Evolutionary conservation across 805 yeast species (phyloP), one percentile per base, ranked within the genome.

Genomic region (Brettanomyces naardenensis): DNA sequence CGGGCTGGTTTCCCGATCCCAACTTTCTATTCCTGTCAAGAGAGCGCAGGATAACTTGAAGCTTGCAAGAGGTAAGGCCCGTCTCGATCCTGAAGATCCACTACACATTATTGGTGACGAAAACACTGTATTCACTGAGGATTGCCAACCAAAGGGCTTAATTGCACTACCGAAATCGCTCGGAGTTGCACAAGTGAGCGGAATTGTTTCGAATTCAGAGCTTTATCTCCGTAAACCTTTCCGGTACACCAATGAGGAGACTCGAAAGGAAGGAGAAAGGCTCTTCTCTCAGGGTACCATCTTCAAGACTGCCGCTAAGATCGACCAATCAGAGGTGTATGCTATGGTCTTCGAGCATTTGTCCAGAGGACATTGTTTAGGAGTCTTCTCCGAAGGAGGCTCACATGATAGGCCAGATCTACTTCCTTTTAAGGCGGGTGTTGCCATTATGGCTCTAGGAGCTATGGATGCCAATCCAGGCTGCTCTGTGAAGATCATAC

Each of bases 341-440:
- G 74, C 82, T 38, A 70, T 73, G 45, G 97, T 92, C 3, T 92
- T 89, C 57, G 75, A 80, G 35, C 95, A 87, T 57, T 68, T 92
- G 44, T 72, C 85, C 15, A 71, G 75, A 42, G 88, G 92, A 30
- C 76, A 84, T 40, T 85, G 94, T 44, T 62, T 92, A 26, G 97
- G 97, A 9, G 85, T 92, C 32, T 92, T 88, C 64, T 97, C 98
- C 6, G 98, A 92, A 65, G 98, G 98, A 42, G 98, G 98, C 1
- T 87, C 96, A 10, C 98, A 90, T 53, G 98, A 90, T 58, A 71
- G 98, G 47, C 79, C 97, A 0, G 94, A 87, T 45, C 62, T 90
- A 48, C 68, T 90, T 36, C 98, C 98, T 0, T 66, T 90, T 48
- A 90, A 92, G 56, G 96, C 97, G 1, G 98, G 98, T 44, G 97